Evolutionary conservation across 106 monocot species (phyloP).

Genomic region (Acorus calamus): DNA sequence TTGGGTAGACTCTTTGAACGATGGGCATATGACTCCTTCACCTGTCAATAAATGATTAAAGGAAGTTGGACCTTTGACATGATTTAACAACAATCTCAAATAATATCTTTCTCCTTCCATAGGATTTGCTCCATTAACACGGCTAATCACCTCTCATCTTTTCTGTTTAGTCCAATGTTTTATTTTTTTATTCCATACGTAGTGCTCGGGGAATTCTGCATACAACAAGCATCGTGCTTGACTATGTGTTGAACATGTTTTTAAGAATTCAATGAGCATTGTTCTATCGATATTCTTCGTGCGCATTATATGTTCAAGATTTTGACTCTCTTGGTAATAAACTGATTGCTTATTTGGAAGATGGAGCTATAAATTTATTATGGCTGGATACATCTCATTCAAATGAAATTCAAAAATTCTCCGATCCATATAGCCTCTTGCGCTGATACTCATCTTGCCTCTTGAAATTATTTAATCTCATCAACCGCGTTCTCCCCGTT

Average conservation of each 20-base stretch:
- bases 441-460: not conserved
- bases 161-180: not conserved
- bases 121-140: not conserved
- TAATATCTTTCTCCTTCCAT: conserved; percentile 9
- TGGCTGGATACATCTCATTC: conserved; percentile 3
- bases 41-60: too few relatives aligned
- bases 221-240: not conserved
- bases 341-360: conserved; percentile 2
- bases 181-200: not conserved
- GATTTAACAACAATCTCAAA: not conserved
- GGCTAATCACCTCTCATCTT: not conserved
- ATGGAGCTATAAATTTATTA: not conserved
- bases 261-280: conserved; percentile 5
- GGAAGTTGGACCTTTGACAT: too few relatives aligned
- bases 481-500: not conserved
- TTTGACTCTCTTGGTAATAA: not conserved
- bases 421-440: conserved; percentile 8
- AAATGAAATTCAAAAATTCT: conserved; percentile 7
- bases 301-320: not conserved
- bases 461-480: conserved; percentile 5
- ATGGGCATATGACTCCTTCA: too few relatives aligned
- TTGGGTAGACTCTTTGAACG: too few relatives aligned
- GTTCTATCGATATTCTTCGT: not conserved
- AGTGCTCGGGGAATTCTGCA: conserved; percentile 2
- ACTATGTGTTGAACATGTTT: not conserved